Evolutionary conservation across 371 early-diverging fungal species (phyloP), one percentile per base, ranked within the genome.

Genomic region (Rhizopus delemar): DNA sequence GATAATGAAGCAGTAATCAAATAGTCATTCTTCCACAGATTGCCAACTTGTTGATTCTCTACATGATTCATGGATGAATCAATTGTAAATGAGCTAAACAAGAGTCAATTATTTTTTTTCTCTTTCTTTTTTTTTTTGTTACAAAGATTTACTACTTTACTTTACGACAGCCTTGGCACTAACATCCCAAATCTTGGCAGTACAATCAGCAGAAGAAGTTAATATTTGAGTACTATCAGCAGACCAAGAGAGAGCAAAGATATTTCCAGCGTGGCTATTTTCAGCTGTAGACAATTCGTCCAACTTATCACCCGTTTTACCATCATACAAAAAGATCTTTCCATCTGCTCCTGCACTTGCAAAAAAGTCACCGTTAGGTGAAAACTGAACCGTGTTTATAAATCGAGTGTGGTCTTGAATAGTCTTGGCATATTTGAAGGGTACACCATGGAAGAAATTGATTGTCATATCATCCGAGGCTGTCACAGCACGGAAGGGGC

Each of bases 401-500:
- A 95, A 96, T 7, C 94, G 86, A 2, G 89, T 76, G 73, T 97
- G 97, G 62, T 87, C 90, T 35, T 71, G 73, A 56, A 94, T 86
- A 29, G 86, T 70, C 64, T 80, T 85, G 62, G 80, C 73, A 69
- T 84, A 91, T 62, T 88, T 91, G 80, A 88, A 98, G 4, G 99
- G 99, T 13, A 93, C 90, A 7, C 97, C 97, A 58, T 88, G 82
- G 68, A 88, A 96, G 64, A 96, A 95, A 41, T 90, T 87, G 9
- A 96, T 90, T 0, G 89, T 87, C 72, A 83, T 83, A 76, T 98
- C 99, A 68, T 98, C 97, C 4, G 93, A 91, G 45, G 86, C 87
- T 33, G 97, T 98, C 35, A 91, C 95, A 9, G 96, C 96, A 45
- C 93, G 89, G 77, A 94, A 89, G 16, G 99, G 97, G 22, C 97